Evolutionary conservation across 2,329 filamentous ascomycete species (phyloP).

Genomic region (Fusarium ramigenum): DNA sequence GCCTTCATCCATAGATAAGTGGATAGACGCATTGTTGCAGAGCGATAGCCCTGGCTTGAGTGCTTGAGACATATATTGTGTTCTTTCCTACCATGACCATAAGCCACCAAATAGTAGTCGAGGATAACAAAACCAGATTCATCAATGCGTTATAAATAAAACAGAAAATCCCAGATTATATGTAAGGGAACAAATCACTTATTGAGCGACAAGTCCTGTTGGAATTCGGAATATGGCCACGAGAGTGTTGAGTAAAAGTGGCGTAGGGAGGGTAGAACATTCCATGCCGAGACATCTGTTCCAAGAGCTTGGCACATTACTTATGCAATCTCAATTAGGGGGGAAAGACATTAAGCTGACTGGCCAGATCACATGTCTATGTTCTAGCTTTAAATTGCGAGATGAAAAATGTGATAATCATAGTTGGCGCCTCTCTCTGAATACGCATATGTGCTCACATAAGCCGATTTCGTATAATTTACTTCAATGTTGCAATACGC

Average conservation of each 20-base stretch:
- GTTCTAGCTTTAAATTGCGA: neutral
- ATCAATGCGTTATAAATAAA: too few relatives aligned
- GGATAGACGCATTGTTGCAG: neutral
- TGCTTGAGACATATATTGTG: neutral
- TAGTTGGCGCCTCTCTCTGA: neutral
- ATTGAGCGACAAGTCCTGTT: accelerated
- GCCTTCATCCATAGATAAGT: too few relatives aligned
- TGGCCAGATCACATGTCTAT: accelerated
- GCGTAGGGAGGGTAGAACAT: neutral
- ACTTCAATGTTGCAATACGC: accelerated
- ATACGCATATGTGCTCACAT: accelerated
- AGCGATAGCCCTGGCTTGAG: neutral
- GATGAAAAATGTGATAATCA: accelerated
- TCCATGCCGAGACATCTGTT: neutral
- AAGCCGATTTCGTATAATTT: accelerated
- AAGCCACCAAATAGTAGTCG: accelerated
- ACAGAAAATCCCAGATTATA: accelerated
- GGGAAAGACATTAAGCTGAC: accelerated
- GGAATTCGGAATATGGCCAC: neutral
- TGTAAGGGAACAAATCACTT: accelerated
- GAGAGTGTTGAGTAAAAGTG: neutral
- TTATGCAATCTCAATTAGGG: neutral
- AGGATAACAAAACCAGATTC: accelerated
- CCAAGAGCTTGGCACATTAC: neutral
- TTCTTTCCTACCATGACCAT: neutral